Evolutionary conservation across 2,329 filamentous ascomycete genomes (phyloP).

Genomic region (Xylariales sp.): DNA sequence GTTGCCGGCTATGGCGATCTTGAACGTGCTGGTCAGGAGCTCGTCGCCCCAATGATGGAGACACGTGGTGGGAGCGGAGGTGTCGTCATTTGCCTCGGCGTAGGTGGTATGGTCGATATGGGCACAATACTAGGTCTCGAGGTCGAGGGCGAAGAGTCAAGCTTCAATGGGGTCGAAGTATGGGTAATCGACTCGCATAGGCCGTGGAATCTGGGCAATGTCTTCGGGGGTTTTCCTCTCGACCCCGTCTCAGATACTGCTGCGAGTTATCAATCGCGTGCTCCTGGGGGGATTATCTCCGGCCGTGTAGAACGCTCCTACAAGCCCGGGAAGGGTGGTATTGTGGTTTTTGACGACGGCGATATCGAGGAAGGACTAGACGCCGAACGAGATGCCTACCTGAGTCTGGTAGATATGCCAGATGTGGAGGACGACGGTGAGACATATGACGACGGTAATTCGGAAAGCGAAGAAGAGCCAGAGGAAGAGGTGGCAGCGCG

Average conservation of each 20-base stretch:
- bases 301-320: constrained; percentile 80
- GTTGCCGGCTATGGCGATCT: constrained; percentile 93
- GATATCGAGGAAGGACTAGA: constrained; percentile 88
- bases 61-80: constrained; percentile 86
- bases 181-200: constrained; percentile 93
- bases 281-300: constrained; percentile 74
- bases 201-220: constrained; percentile 94
- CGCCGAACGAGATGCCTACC: constrained; percentile 82
- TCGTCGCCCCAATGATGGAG: constrained; percentile 88
- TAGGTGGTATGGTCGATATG: constrained; percentile 91
- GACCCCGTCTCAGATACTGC: constrained; percentile 63
- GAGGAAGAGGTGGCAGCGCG: constrained; percentile 58
- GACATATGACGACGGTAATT: constrained; percentile 67
- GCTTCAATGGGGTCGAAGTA: constrained; percentile 87
- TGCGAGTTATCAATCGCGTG: constrained; percentile 61
- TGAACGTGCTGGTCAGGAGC: constrained; percentile 78
- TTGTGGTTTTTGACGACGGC: constrained; percentile 95
- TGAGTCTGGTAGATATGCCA: constrained; percentile 89
- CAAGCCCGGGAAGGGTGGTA: constrained; percentile 82
- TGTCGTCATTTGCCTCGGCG: constrained; percentile 90
- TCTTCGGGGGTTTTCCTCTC: constrained; percentile 80
- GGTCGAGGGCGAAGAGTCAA: constrained; percentile 71
- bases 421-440: constrained; percentile 82
- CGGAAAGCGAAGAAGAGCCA: constrained; percentile 68
- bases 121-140: constrained; percentile 82